These are phyloP conservation scores for Paraglomus brasilianum DNA, from an alignment of 192 early-diverging fungal genomes.

Conservation along the genomic window DNA sequence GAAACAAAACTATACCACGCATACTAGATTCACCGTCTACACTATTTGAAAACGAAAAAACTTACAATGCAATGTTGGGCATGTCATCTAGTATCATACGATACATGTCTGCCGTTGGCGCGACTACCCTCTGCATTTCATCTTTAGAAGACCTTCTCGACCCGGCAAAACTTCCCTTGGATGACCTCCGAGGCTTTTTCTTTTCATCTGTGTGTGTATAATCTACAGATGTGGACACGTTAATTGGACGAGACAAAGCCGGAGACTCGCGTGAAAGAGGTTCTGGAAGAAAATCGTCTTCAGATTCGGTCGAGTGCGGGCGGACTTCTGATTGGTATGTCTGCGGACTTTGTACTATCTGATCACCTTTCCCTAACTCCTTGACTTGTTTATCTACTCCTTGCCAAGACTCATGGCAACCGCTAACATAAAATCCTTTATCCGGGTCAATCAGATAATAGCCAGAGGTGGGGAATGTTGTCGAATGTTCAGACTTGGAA, in stretches of 20 bases:
- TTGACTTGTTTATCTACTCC: no score
- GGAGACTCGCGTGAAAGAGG: background rate
- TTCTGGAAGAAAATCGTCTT: background rate
- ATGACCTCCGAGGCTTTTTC: background rate
- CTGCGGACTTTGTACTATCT: background rate
- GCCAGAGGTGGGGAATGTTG: no score
- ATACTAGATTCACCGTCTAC: background rate
- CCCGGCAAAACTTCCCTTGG: background rate
- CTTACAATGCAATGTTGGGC: slow-evolving; percentile 58
- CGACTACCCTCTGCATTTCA: slow-evolving; percentile 1
- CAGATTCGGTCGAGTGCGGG: background rate
- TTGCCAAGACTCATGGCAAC: no score
- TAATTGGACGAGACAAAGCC: no score
- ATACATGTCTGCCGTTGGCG: slow-evolving; percentile 47
- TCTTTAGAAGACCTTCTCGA: background rate
- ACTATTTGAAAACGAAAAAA: slow-evolving; percentile 9
- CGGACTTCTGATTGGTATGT: background rate
- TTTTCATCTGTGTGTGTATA: background rate
- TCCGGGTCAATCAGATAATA: no score
- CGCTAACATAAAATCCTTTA: no score
- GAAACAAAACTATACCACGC: background rate
- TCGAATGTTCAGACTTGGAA: no score
- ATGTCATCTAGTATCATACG: slow-evolving; percentile 56
- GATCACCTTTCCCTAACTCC: no score
- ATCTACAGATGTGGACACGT: no score